phyloP scores from a whole-genome alignment of 2,329 filamentous ascomycete genomes.

The Ascochyta viciae-villosae region DNA sequence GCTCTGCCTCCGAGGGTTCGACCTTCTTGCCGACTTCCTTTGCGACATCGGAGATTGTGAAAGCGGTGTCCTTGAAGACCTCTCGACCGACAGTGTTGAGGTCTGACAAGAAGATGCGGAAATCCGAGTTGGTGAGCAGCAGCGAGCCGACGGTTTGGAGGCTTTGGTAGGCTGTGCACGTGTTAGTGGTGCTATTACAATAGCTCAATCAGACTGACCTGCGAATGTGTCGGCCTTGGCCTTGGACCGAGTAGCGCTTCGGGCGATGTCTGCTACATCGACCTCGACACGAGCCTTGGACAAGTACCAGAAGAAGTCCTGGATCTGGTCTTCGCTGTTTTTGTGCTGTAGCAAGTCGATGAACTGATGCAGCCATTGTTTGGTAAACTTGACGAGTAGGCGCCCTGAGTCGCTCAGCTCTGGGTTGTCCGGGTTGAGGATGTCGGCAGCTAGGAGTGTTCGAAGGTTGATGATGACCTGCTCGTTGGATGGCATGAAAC shows the following conservation, averaged over 20 bases:
- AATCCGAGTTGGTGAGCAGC: conserved; percentile 89
- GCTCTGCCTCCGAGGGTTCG: conserved; percentile 70
- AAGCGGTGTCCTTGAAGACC: conserved; percentile 85
- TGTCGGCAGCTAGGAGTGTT: conserved; percentile 76
- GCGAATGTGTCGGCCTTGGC: conserved; percentile 74
- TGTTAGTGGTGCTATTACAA: conserved; percentile 23
- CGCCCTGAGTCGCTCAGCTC: conserved; percentile 81
- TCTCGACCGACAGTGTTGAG: conserved; percentile 79
- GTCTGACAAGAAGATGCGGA: conserved; percentile 84
- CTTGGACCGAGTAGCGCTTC: conserved; percentile 67
- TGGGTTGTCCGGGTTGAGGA: conserved; percentile 76
- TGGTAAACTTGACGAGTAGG: conserved; percentile 73
- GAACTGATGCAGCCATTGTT: conserved; percentile 77
- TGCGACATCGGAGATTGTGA: conserved; percentile 77
- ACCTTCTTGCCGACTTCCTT: conserved; percentile 76
- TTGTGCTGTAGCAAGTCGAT: conserved; percentile 84
- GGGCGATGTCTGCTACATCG: conserved; percentile 69
- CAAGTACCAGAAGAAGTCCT: conserved; percentile 90
- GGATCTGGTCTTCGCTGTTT: conserved; percentile 83
- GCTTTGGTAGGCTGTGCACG: conserved; percentile 73
- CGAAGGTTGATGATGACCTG: conserved; percentile 82
- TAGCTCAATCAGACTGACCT: conserved; percentile 55
- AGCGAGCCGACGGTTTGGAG: conserved; percentile 82
- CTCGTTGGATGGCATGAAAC: conserved; percentile 91
- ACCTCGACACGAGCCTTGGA: conserved; percentile 74